Base-by-base conservation (phyloP, 2,329 filamentous ascomycete genomes). In the Hymenoscyphus scutula region DNA sequence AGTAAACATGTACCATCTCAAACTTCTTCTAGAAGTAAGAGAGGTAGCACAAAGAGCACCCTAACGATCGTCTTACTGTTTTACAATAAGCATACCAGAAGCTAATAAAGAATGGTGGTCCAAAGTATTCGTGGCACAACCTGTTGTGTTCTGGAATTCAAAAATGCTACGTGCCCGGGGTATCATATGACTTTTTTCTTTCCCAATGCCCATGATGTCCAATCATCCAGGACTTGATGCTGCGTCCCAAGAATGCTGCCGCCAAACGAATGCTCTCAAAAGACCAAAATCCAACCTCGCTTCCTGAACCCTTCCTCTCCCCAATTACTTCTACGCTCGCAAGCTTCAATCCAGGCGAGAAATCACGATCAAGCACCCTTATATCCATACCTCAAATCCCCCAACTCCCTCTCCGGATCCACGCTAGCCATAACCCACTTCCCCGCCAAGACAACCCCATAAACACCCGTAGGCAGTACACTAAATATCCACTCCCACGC, bases 371-470 rank as follows among this genome's bases (percentile, higher is more conserved):
- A 89, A 51, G 87, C 88, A 2, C 88, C 88, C 71, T 89, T 91
- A 71, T 85, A 89, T 60, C 81, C 79, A 76, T 91, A 90, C 73
- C 78, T 84, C 70, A 91, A 77, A 60, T 76, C 78, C 56, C 81
- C 78, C 69, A 93, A 75, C 70, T 89, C 89, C 65, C 79, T 69
- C 55, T 69, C 86, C 5, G 90, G 83, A 76, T 92, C 88, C 8
- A 92, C 83, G 56, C 85, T 81, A 3, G 82, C 81, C 82, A 92
- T 87, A 71, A 89, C 80, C 58, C 84, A 76, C 75, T 91, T 87
- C 32, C 85, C 84, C 55, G 83, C 74, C 62, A 91, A 69, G 5
- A 87, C 80, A 23, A 89, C 78, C 0, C 68, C 79, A 69, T 90
- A 87, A 1, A 92, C 82, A 1, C 87, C 74, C 0, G 76, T 78